These are phyloP conservation scores for Saccharomycopsis hybrid DNA, from an alignment of 1,139 yeast genomes.

Conservation along the genomic window DNA sequence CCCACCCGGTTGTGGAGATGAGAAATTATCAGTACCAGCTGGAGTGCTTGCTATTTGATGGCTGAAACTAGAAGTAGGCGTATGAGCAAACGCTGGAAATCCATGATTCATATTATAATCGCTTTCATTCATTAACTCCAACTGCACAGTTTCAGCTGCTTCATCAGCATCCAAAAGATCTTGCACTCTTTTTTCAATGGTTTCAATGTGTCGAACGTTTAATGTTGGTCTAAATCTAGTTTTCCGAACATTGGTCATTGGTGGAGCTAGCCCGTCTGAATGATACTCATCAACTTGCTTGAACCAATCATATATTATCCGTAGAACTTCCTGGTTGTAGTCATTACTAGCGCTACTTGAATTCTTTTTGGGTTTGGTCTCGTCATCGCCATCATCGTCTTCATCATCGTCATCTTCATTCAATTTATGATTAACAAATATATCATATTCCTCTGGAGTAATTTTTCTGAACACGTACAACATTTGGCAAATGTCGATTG, in stretches of 20 bases:
- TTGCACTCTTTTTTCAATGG: conserved; percentile 73
- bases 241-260: conserved; percentile 51
- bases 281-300: conserved; percentile 38
- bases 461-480: conserved; percentile 65
- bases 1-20: conserved; percentile 22
- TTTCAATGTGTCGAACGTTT: conserved; percentile 47
- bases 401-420: conserved; percentile 43
- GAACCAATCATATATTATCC: conserved; percentile 4
- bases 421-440: conserved; percentile 29
- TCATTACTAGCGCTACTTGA: conserved; percentile 34
- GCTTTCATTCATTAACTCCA: conserved; percentile 61
- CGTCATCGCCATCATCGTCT: conserved; percentile 31
- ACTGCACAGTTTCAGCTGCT: conserved; percentile 76
- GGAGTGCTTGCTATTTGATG: conserved; percentile 1
- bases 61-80: conserved; percentile 11
- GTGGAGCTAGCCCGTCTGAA: conserved; percentile 80
- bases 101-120: conserved; percentile 19
- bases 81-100: neutral
- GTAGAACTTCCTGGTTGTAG: conserved; percentile 27
- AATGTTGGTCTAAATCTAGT: conserved; percentile 46
- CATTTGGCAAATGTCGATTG: conserved; percentile 83
- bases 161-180: conserved; percentile 70
- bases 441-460: conserved; percentile 44
- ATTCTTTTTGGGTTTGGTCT: conserved; percentile 25
- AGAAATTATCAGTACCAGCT: conserved; percentile 15